A percentile compares a stretch with the other conserved stretches of the same genome.
Conservation (phyloP, 208 protist species). For the Trypanosoma melophagium region DNA sequence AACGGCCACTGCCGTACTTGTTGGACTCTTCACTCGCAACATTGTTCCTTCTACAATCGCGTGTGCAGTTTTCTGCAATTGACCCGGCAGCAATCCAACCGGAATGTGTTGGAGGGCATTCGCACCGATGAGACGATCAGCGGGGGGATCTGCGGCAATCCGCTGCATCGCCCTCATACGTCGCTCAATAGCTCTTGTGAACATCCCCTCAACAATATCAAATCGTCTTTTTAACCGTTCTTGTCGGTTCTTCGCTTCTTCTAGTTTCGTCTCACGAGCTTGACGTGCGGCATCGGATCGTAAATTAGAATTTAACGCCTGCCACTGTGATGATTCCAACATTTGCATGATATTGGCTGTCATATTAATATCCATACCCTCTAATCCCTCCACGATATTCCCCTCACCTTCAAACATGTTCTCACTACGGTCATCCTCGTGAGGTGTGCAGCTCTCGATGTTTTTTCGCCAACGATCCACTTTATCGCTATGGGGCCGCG, state of each 20-base stretch:
- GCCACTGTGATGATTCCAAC: slow-evolving; percentile 1
- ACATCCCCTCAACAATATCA: slow-evolving; percentile 82
- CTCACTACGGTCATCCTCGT: not conserved
- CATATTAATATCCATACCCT: slow-evolving; percentile 9
- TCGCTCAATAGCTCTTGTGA: slow-evolving; percentile 52
- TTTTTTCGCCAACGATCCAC: not conserved
- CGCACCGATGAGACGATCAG: slow-evolving; percentile 79
- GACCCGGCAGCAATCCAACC: slow-evolving; percentile 40
- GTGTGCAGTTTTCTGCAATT: slow-evolving; percentile 19
- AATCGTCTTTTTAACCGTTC: slow-evolving; percentile 38
- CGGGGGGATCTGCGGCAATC: slow-evolving; percentile 82
- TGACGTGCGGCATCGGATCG: slow-evolving; percentile 28
- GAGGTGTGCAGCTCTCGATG: not conserved
- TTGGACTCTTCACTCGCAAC: not conserved
- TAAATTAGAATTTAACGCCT: slow-evolving; percentile 10
- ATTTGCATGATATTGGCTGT: slow-evolving; percentile 27
- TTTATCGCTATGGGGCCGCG: too few relatives aligned
- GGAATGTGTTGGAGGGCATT: slow-evolving; percentile 82
- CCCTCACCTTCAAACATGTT: slow-evolving; percentile 22
- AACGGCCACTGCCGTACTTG: too few relatives aligned
- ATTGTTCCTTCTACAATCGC: not conserved
- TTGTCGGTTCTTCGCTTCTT: slow-evolving; percentile 43
- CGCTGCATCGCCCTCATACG: slow-evolving; percentile 62
- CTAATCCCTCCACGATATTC: slow-evolving; percentile 19
- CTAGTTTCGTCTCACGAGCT: slow-evolving; percentile 44